Conservation (phyloP, 2,329 filamentous ascomycete genomes). For the Fonsecaea multimorphosa region DNA sequence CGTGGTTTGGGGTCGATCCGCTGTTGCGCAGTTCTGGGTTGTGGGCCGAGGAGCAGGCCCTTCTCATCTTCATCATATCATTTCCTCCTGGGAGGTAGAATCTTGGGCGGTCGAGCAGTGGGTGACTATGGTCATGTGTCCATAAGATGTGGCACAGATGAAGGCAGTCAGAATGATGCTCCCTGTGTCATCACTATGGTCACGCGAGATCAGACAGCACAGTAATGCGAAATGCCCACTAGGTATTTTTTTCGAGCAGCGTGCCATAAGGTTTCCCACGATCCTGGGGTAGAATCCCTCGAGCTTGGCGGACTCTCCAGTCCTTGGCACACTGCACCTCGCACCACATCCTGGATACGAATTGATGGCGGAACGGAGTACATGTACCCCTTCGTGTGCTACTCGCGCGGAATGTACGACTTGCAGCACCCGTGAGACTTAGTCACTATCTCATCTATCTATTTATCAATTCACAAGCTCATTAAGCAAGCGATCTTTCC, state of each 20-base stretch:
- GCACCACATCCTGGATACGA: no score
- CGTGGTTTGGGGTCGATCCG: background rate
- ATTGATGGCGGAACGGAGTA: no score
- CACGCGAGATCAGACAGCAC: background rate
- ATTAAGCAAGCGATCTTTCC: no score
- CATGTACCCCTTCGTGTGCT: no score
- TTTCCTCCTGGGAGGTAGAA: background rate
- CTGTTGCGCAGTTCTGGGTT: conserved; percentile 1
- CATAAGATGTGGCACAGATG: background rate
- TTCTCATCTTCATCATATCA: background rate
- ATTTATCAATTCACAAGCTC: no score
- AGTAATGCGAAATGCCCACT: background rate
- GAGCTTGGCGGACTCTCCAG: background rate
- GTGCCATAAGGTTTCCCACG: background rate
- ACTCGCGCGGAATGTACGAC: no score
- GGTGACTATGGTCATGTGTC: background rate
- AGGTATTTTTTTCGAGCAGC: background rate
- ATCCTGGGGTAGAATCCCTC: background rate
- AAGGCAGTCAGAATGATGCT: background rate
- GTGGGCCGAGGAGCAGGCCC: background rate
- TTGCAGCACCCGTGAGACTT: no score
- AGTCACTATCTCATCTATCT: no score
- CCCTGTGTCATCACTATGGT: background rate
- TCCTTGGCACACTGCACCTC: background rate
- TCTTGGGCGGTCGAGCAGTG: background rate